A percentile compares a stretch with the other conserved stretches of the same genome.
Evolutionary conservation across 257 asterid species (phyloP).

Genomic region (Cordia subcordata): DNA sequence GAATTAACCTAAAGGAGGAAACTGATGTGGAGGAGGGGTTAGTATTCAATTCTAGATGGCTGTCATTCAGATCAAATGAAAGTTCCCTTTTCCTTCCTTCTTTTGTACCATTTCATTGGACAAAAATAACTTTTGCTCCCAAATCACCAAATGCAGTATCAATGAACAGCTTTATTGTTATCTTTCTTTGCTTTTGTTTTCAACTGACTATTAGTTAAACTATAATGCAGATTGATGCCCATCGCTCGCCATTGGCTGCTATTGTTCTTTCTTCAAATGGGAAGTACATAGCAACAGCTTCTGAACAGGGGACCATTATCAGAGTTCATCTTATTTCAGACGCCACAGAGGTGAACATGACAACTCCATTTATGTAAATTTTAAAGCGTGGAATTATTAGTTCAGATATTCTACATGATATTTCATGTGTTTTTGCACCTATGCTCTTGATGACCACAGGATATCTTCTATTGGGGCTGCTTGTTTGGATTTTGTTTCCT

Average conservation of each 20-base stretch:
- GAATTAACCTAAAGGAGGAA: too few species aligned
- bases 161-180: too few species aligned
- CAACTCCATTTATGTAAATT: neutral
- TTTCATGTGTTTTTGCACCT: neutral
- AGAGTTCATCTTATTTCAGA: constrained; percentile 87
- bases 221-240: constrained; percentile 86
- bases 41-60: too few species aligned
- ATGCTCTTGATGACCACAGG: too few species aligned
- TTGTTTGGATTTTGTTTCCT: too few species aligned
- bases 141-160: too few species aligned
- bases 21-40: too few species aligned
- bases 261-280: constrained; percentile 83
- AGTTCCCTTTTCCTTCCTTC: too few species aligned
- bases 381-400: neutral
- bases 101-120: too few species aligned
- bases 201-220: neutral
- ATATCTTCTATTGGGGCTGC: too few species aligned
- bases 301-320: constrained; percentile 91
- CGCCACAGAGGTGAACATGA: constrained; percentile 71
- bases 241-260: constrained; percentile 81
- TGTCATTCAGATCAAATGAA: too few species aligned
- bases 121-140: too few species aligned
- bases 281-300: constrained; percentile 79
- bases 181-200: neutral
- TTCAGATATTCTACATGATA: neutral